Evolutionary conservation across 345 rosid genomes (phyloP).

Genomic region (Litchi chinensis): DNA sequence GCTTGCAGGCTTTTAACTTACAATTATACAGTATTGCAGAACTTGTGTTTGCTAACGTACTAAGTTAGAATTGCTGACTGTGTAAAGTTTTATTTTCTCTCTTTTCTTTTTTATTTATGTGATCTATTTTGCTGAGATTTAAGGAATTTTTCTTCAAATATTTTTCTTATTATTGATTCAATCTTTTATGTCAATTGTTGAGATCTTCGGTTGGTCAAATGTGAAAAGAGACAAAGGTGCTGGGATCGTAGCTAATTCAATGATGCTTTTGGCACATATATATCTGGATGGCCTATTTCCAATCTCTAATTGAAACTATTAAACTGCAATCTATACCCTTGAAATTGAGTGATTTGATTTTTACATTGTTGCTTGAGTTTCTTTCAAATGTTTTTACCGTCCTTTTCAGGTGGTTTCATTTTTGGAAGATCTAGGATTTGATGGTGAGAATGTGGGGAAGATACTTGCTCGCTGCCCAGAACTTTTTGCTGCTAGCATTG

Average conservation of each 20-base stretch:
- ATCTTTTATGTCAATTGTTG: too few species aligned
- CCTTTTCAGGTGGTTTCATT: slow-evolving; percentile 65
- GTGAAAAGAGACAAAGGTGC: too few species aligned
- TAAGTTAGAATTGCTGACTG: too few species aligned
- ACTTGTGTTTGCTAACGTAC: too few species aligned
- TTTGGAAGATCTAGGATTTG: slow-evolving; percentile 69
- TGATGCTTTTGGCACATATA: not conserved
- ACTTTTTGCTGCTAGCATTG: slow-evolving; percentile 62
- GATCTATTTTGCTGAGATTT: too few species aligned
- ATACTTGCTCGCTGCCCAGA: slow-evolving; percentile 82
- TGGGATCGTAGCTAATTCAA: too few species aligned
- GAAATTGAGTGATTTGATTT: not conserved
- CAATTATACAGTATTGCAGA: not conserved
- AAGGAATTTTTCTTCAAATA: too few species aligned
- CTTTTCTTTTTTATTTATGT: too few species aligned
- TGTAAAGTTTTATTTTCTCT: too few species aligned
- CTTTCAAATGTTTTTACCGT: slow-evolving; percentile 8
- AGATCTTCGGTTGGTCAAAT: too few species aligned
- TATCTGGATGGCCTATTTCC: too few species aligned
- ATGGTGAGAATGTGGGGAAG: slow-evolving; percentile 54
- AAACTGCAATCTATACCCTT: not conserved
- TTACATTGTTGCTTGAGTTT: not conserved
- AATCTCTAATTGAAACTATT: not conserved
- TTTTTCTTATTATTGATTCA: too few species aligned
- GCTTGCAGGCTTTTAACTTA: not conserved